A percentile compares a stretch with the other conserved stretches of the same genome.
Conservation (phyloP, 345 rosid genomes). For the Barbarea vulgaris region DNA sequence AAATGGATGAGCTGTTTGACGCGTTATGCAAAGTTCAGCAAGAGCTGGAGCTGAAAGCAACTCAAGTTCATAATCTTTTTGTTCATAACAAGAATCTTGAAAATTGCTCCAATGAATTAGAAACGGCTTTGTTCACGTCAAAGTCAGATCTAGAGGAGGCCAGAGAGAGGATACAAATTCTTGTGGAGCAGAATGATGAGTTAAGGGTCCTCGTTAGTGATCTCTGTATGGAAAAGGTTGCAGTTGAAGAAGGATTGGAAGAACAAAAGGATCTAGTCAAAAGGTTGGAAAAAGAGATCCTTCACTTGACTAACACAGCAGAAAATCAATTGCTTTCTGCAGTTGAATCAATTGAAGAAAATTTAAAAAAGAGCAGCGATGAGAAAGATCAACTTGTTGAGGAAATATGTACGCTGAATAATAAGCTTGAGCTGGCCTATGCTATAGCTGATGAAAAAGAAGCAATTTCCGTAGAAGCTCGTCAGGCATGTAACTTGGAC, state of each 20-base stretch:
- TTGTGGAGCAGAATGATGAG: slow-evolving; percentile 71
- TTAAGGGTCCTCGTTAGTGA: slow-evolving; percentile 65
- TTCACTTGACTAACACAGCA: slow-evolving; percentile 56
- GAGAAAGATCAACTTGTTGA: slow-evolving; percentile 67
- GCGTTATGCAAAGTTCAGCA: slow-evolving; percentile 54
- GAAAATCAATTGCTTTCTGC: slow-evolving; percentile 54
- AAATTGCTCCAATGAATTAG: slow-evolving; percentile 50
- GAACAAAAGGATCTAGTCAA: slow-evolving; percentile 70
- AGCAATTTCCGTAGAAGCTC: slow-evolving; percentile 81
- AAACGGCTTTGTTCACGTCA: slow-evolving; percentile 55
- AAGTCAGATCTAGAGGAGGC: slow-evolving; percentile 60
- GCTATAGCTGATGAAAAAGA: slow-evolving; percentile 84
- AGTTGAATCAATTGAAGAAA: slow-evolving; percentile 53
- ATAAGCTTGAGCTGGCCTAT: slow-evolving; percentile 67
- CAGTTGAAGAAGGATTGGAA: slow-evolving; percentile 71
- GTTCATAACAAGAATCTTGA: slow-evolving; percentile 58
- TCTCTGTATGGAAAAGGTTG: slow-evolving; percentile 59
- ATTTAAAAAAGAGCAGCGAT: slow-evolving; percentile 46
- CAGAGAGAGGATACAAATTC: slow-evolving; percentile 52
- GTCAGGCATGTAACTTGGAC: slow-evolving; percentile 53
- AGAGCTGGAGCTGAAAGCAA: slow-evolving; percentile 68
- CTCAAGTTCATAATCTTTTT: slow-evolving; percentile 59
- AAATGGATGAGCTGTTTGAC: slow-evolving; percentile 59
- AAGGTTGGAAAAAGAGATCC: slow-evolving; percentile 79
- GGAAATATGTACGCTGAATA: slow-evolving; percentile 62